Evolutionary conservation across 1,284 basidiomycete genomes (phyloP).

Genomic region (Tilletia walkeri): DNA sequence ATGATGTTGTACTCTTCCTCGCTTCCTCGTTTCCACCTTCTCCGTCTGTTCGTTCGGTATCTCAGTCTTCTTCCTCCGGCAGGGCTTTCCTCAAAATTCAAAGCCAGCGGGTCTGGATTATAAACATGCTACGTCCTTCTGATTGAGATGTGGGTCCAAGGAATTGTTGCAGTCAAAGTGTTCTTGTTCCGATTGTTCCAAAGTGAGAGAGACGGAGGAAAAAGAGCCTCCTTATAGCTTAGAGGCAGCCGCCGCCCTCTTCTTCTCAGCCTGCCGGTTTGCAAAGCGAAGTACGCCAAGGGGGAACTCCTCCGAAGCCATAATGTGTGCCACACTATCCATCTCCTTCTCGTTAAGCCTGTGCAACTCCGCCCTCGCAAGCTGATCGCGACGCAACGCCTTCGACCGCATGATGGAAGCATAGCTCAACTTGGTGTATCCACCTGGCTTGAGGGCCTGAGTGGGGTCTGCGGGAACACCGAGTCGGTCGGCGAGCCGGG

Average conservation of each 20-base stretch:
- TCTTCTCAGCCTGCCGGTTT: conserved; percentile 28
- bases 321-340: conserved; percentile 23
- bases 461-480: conserved; percentile 17
- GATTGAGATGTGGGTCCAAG: too few species aligned
- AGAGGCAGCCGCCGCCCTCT: conserved; percentile 17
- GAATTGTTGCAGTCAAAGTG: too few species aligned
- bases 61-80: neutral
- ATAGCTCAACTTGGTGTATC: conserved; percentile 21
- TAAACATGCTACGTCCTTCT: neutral
- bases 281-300: conserved; percentile 26
- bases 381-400: conserved; percentile 21
- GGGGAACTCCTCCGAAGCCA: conserved; percentile 24
- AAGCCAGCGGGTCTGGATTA: conserved; percentile 22
- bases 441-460: conserved; percentile 22
- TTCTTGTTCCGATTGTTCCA: too few species aligned
- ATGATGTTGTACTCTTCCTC: too few species aligned
- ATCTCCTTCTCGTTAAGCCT: conserved; percentile 27
- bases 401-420: conserved; percentile 25
- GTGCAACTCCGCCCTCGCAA: conserved; percentile 21
- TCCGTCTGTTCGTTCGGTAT: too few species aligned
- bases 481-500: neutral
- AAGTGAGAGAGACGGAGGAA: too few species aligned
- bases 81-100: neutral
- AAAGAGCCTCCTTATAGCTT: neutral
- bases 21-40: too few species aligned